Percentiles rank a stretch among this genome's conserved stretches.
Evolutionary conservation across 305 asterid genomes (phyloP).

Genomic region (Fraxinus paxiana): DNA sequence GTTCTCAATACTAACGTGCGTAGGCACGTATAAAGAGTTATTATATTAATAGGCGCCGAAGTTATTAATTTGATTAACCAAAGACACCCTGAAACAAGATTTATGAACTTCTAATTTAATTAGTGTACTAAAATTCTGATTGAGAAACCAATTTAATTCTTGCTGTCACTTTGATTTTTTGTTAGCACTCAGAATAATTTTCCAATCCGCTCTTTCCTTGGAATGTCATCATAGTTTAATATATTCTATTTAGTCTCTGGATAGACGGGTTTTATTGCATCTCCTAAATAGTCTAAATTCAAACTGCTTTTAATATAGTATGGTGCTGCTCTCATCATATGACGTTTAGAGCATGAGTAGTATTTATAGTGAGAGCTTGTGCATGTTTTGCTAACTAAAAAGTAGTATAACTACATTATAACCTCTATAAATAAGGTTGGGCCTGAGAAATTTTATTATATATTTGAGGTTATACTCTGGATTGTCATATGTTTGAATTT

Average conservation of each 20-base stretch:
- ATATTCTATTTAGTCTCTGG: not conserved
- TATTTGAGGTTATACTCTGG: not conserved
- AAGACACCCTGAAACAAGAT: not conserved
- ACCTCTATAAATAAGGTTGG: not conserved
- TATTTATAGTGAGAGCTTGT: not conserved
- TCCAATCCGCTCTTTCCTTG: not conserved
- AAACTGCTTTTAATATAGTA: conserved; percentile 11
- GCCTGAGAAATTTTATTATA: not conserved
- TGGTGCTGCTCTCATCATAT: conserved; percentile 4
- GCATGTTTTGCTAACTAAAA: not conserved
- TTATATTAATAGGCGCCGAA: not conserved
- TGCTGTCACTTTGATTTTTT: not conserved
- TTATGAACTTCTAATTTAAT: not conserved
- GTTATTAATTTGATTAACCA: not conserved
- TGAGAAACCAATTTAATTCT: not conserved
- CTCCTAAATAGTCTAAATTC: conserved; percentile 6
- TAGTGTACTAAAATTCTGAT: not conserved
- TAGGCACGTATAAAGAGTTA: not conserved
- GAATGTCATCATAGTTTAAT: conserved; percentile 5
- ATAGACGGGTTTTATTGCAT: not conserved
- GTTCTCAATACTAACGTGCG: not conserved
- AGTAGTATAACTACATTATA: not conserved
- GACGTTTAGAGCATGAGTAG: conserved; percentile 4
- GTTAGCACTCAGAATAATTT: not conserved
- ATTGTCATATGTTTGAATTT: not conserved